Base-by-base conservation (phyloP, 257 asterid species). In the Plantago elongata region DNA sequence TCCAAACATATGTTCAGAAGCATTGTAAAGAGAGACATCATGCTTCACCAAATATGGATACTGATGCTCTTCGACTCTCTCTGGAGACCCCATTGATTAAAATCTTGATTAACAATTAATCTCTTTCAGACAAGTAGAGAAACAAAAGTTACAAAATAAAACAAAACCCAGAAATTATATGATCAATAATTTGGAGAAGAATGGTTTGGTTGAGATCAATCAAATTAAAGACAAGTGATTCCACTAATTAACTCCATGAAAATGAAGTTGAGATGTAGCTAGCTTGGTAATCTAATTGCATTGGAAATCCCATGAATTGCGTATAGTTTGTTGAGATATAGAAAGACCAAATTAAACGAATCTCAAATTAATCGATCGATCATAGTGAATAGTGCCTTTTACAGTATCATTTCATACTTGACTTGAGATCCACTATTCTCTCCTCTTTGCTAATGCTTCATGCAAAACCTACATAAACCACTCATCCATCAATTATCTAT, bases 21-120 rank as follows among this genome's bases (percentile, higher is more conserved):
- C 44, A 50, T 65, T 75, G 45, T 58, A 51, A 3, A 51, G 6
- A 38, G 68, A 16, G 13, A 50, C 61, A 34, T 61, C 59, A 14
- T 65, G 75, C 44, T 66, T 60, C 46, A 58, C 14, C 51, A 61
- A 42, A 67, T 49, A 49, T 22, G 74, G 81, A 70, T 40, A 29
- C 0, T 51, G 58, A 22, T 45, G 62, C 57, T 54, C 68, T 65
- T 65, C 69, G 63, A 58, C 5, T 66, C 65, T 60, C 11, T 66
- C 62, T 22, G 64, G 64, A 49, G 75, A 59, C 18, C 61, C 65
- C 76, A 66, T 72, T 13, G 54, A 17, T 10, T 11, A 1, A 11
- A 38, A 10, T 54, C 42, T 54, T 27, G 2, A 11, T 54, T 9
- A 18, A 9, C 0, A 54, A 15, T 5, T 11, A 11, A 37, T 3